phyloP scores from a whole-genome alignment of 2,329 filamentous ascomycete genomes.

The Cytospora leucostoma region DNA sequence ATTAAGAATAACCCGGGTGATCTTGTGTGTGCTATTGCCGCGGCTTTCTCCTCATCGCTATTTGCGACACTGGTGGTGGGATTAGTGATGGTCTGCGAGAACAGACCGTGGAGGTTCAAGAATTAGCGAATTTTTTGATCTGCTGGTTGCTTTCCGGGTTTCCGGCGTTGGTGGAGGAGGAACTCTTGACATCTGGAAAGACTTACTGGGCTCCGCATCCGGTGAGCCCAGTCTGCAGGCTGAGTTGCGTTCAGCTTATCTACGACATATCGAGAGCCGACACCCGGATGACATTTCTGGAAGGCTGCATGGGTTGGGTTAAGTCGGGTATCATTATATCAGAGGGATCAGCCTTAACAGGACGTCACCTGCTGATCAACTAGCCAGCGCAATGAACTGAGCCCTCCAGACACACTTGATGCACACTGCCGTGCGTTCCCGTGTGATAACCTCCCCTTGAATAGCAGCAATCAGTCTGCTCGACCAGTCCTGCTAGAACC shows the following conservation, averaged over 20 bases:
- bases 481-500: not conserved
- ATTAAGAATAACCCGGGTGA: not conserved
- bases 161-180: not conserved
- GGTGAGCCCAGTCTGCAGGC: too few relatives aligned
- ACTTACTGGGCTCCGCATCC: too few relatives aligned
- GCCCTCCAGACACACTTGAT: constrained; percentile 1
- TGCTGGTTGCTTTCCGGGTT: not conserved
- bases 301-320: not conserved
- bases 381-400: constrained; percentile 8
- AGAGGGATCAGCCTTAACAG: not conserved
- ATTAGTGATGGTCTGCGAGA: not conserved
- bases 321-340: not conserved
- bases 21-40: not conserved
- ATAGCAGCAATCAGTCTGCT: not conserved
- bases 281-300: not conserved
- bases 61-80: not conserved
- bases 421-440: too few relatives aligned
- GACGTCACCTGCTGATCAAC: not conserved
- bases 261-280: not conserved
- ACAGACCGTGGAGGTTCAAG: not conserved
- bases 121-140: not conserved
- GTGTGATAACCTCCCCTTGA: not conserved
- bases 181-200: not conserved
- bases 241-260: not conserved
- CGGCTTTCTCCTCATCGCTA: not conserved